Conservation (phyloP, 1,284 basidiomycete genomes). For the Ustilago esculenta region DNA sequence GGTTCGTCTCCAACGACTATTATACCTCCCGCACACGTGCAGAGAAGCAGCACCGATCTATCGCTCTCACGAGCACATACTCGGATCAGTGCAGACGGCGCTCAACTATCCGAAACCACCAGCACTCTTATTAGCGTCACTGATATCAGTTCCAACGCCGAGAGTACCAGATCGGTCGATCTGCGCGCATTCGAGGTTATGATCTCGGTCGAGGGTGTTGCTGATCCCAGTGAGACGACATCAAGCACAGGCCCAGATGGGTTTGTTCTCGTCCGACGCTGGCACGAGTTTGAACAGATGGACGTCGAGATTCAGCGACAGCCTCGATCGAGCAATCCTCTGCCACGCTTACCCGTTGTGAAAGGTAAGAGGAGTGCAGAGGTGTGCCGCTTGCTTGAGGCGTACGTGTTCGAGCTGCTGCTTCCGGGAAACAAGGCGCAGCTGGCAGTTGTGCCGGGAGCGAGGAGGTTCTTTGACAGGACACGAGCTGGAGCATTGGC, state of each 20-base stretch:
- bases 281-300: slow-evolving; percentile 62
- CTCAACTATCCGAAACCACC: background rate
- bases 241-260: slow-evolving; percentile 43
- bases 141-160: slow-evolving; percentile 59
- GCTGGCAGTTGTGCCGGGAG: slow-evolving; percentile 22
- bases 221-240: slow-evolving; percentile 10
- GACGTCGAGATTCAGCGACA: slow-evolving; percentile 52
- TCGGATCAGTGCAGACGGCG: slow-evolving; percentile 9
- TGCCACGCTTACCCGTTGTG: slow-evolving; percentile 41
- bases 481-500: slow-evolving; percentile 52
- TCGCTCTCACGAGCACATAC: background rate
- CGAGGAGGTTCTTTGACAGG: slow-evolving; percentile 59
- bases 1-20: background rate
- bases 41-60: slow-evolving; percentile 9
- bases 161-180: slow-evolving; percentile 46
- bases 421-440: slow-evolving; percentile 22
- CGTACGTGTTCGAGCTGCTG: slow-evolving; percentile 53
- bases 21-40: background rate
- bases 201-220: slow-evolving; percentile 56
- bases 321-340: slow-evolving; percentile 37
- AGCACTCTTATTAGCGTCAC: slow-evolving; percentile 38
- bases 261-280: slow-evolving; percentile 59
- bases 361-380: slow-evolving; percentile 46
- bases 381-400: slow-evolving; percentile 46
- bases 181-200: slow-evolving; percentile 56